Evolutionary conservation across 495 filamentous ascomycete species (phyloP).

Genomic region (Mytilinidion resinicola): DNA sequence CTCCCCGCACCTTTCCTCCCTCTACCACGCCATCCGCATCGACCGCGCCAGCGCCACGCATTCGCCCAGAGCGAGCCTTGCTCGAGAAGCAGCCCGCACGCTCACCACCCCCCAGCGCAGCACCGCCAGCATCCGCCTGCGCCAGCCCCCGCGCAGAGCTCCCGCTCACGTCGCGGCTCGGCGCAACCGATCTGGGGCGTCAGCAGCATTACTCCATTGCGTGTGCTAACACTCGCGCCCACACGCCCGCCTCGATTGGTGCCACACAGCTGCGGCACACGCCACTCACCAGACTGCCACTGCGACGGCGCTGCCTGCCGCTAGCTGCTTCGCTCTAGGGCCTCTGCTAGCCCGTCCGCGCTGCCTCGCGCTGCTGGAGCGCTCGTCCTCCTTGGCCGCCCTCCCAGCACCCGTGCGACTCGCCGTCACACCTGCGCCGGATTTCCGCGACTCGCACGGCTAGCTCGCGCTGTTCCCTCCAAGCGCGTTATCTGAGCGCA

Average conservation of each 20-base stretch:
- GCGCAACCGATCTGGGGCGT: conserved; percentile 21
- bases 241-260: conserved; percentile 17
- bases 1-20: background rate
- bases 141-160: background rate
- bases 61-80: no score
- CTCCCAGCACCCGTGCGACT: conserved; percentile 22
- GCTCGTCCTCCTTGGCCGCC: no score
- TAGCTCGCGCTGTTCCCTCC: background rate
- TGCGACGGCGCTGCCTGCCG: conserved; percentile 6
- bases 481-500: conserved; percentile 27
- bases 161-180: conserved; percentile 24
- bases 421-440: conserved; percentile 23
- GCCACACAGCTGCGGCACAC: conserved; percentile 20
- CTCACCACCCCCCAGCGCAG: background rate
- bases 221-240: conserved; percentile 18
- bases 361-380: background rate
- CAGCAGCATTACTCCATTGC: conserved; percentile 21
- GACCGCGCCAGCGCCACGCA: no score
- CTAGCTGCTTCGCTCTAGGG: conserved; percentile 20
- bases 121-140: background rate
- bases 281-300: conserved; percentile 7
- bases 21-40: no score
- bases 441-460: conserved; percentile 24
- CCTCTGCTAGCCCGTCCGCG: conserved; percentile 6
- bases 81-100: background rate